These are phyloP conservation scores for Penicillium sp. DNA, from an alignment of 2,329 filamentous ascomycete genomes.

Conservation along the genomic window DNA sequence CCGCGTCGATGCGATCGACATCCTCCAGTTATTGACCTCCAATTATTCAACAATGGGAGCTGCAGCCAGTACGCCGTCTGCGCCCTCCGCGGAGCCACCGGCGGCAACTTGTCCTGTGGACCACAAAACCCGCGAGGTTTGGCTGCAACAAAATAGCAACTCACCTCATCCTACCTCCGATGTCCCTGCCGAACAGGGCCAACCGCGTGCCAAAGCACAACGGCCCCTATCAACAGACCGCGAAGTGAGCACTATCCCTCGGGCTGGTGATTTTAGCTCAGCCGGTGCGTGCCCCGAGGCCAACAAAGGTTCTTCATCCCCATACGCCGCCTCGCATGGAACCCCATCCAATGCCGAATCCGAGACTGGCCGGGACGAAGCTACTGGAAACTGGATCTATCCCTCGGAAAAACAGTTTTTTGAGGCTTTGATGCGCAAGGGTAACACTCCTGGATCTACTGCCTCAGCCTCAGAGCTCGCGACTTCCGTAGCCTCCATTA, in stretches of 20 bases:
- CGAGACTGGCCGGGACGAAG: slow-evolving; percentile 68
- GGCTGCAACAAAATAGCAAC: slow-evolving; percentile 61
- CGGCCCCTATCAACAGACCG: slow-evolving; percentile 63
- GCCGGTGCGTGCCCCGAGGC: slow-evolving; percentile 21
- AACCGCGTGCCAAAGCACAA: slow-evolving; percentile 29
- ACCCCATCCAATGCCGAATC: slow-evolving; percentile 70
- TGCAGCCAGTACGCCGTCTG: slow-evolving; percentile 36
- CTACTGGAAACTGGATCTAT: slow-evolving; percentile 91
- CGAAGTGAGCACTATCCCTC: slow-evolving; percentile 76
- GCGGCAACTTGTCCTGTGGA: slow-evolving; percentile 75
- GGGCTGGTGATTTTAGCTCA: slow-evolving; percentile 45
- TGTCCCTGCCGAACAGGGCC: slow-evolving; percentile 26
- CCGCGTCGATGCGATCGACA: slow-evolving; percentile 12
- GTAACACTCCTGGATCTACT: slow-evolving; percentile 62
- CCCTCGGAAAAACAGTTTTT: slow-evolving; percentile 98
- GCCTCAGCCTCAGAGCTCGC: slow-evolving; percentile 47
- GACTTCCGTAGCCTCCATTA: slow-evolving; percentile 82
- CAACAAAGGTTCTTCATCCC: slow-evolving; percentile 28
- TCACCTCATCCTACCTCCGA: slow-evolving; percentile 35
- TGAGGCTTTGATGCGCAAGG: slow-evolving; percentile 91
- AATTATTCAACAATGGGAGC: slow-evolving; percentile 35
- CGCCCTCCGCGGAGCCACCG: slow-evolving; percentile 27
- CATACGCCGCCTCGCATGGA: slow-evolving; percentile 32
- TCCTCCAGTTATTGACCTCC: slow-evolving; percentile 15
- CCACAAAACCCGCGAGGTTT: slow-evolving; percentile 80